A percentile compares a stretch with the other conserved stretches of the same genome.
Conservation (phyloP, 495 filamentous ascomycete genomes). For the Rhizodiscina lignyota region DNA sequence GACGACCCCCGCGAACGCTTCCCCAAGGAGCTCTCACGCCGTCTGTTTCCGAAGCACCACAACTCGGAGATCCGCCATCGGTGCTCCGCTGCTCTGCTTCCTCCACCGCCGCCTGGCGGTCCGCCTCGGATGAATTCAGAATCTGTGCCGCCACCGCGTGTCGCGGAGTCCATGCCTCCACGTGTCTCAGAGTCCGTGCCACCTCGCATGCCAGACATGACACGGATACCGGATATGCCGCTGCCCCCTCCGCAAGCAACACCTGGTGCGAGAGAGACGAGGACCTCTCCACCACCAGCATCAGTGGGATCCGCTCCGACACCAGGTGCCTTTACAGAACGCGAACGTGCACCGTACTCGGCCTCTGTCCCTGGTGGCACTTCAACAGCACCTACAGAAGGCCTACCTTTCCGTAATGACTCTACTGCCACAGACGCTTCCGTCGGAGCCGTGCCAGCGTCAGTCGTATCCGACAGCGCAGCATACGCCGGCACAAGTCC, state of each 20-base stretch:
- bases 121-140: no score
- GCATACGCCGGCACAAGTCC: no score
- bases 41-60: conserved; percentile 42
- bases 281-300: neutral
- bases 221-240: no score
- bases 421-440: neutral
- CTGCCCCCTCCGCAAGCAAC: neutral
- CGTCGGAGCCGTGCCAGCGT: no score
- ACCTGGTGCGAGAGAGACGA: neutral
- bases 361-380: no score
- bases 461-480: no score
- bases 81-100: conserved; percentile 16
- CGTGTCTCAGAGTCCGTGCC: neutral
- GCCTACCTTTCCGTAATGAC: no score
- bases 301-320: neutral
- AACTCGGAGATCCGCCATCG: conserved; percentile 18
- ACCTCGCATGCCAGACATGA: neutral
- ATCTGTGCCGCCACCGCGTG: no score
- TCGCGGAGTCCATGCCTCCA: neutral
- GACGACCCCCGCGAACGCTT: conserved; percentile 61
- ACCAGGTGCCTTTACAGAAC: neutral
- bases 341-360: no score
- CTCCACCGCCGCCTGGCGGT: conserved; percentile 13
- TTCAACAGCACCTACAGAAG: no score
- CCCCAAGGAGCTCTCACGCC: conserved; percentile 60